Evolutionary conservation across 2,329 filamentous ascomycete genomes (phyloP).

Genomic region (Fusarium sp.): DNA sequence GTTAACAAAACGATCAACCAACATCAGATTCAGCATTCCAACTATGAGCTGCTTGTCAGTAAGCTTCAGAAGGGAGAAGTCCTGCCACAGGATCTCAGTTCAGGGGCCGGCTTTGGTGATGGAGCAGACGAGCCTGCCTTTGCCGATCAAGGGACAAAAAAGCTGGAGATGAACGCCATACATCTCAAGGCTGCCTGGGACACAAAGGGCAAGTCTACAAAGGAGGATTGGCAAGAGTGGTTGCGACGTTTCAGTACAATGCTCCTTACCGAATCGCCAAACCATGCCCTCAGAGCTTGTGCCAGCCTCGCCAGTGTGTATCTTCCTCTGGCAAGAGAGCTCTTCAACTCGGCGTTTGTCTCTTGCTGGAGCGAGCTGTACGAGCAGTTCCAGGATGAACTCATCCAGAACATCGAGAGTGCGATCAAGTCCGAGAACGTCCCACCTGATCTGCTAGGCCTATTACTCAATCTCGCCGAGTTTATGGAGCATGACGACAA

Average conservation of each 20-base stretch:
- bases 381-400: slow-evolving; percentile 95
- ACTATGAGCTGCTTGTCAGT: slow-evolving; percentile 91
- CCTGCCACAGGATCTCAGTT: slow-evolving; percentile 93
- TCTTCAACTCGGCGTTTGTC: slow-evolving; percentile 99
- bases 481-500: slow-evolving; percentile 99
- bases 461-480: slow-evolving; percentile 94
- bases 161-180: slow-evolving; percentile 96
- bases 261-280: slow-evolving; percentile 92
- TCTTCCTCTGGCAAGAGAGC: slow-evolving; percentile 87
- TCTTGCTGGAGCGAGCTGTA: slow-evolving; percentile 99
- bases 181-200: slow-evolving; percentile 98
- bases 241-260: slow-evolving; percentile 97
- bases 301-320: slow-evolving; percentile 92
- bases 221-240: slow-evolving; percentile 99
- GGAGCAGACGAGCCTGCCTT: slow-evolving; percentile 84
- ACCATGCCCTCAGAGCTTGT: slow-evolving; percentile 93
- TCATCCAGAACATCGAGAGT: slow-evolving; percentile 94
- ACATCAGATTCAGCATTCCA: slow-evolving; percentile 87
- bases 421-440: slow-evolving; percentile 96
- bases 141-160: slow-evolving; percentile 89
- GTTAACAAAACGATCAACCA: slow-evolving; percentile 87
- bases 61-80: slow-evolving; percentile 96
- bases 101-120: slow-evolving; percentile 83
- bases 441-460: slow-evolving; percentile 92
- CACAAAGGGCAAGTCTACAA: slow-evolving; percentile 94